phyloP scores from a whole-genome alignment of 2,329 filamentous ascomycete genomes.

The Apiospora malaysiana region DNA sequence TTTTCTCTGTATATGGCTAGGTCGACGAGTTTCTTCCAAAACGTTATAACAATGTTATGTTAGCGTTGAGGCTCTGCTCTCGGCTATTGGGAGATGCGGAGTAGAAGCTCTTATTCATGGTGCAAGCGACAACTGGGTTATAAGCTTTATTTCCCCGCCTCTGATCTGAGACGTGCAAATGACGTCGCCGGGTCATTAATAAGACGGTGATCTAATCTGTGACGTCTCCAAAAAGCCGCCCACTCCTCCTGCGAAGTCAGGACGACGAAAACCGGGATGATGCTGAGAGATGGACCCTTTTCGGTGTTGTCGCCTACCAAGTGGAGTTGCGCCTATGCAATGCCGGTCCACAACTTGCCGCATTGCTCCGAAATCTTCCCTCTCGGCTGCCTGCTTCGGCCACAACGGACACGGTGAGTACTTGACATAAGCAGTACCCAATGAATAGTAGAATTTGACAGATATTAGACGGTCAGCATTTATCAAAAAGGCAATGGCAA shows the following conservation, averaged over 20 bases:
- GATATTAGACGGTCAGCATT: not conserved
- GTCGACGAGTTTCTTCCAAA: not conserved
- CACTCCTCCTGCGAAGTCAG: not conserved
- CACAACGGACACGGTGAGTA: not conserved
- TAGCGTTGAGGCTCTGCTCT: not conserved
- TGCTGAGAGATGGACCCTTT: conserved; percentile 1
- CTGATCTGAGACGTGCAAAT: not conserved
- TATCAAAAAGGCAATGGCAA: too few relatives aligned
- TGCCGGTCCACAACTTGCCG: conserved; percentile 10
- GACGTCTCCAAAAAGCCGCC: not conserved
- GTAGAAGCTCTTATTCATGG: not conserved
- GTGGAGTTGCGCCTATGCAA: conserved; percentile 14
- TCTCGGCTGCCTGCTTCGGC: not conserved
- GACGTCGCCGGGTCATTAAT: conserved; percentile 1
- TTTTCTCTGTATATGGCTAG: not conserved
- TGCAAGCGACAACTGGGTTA: conserved; percentile 4
- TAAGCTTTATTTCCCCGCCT: conserved; percentile 13
- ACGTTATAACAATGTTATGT: not conserved
- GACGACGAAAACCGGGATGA: not conserved
- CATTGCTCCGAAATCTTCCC: not conserved
- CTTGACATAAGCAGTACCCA: not conserved
- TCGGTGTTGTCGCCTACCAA: not conserved
- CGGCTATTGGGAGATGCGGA: not conserved
- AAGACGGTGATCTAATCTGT: not conserved
- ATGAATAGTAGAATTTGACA: not conserved